A percentile compares a stretch with the other conserved stretches of the same genome.
Conservation (phyloP, 139 green algal genomes). For the Chlamydomonas schloesseri region DNA sequence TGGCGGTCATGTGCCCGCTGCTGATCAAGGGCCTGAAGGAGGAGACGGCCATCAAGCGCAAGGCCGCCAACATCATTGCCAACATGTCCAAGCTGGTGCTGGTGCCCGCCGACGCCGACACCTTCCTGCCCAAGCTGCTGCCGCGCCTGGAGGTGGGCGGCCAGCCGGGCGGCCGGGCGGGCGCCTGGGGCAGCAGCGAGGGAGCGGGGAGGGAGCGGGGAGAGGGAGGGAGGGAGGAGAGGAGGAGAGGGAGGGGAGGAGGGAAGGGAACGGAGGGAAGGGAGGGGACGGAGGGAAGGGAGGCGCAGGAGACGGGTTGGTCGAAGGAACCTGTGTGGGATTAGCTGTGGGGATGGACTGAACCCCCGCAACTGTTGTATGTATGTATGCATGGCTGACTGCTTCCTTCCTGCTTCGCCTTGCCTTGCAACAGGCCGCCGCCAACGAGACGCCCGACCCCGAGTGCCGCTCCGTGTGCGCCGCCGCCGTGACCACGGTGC, state of each 20-base stretch:
- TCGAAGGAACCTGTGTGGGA: too few species aligned
- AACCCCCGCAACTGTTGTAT: too few species aligned
- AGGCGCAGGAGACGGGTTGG: too few species aligned
- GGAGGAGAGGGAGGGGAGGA: too few species aligned
- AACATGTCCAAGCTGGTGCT: constrained; percentile 97
- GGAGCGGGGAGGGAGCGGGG: too few species aligned
- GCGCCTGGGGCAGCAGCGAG: too few species aligned
- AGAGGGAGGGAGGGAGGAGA: too few species aligned
- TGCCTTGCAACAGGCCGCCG: constrained; percentile 14
- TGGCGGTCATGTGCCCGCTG: constrained; percentile 92
- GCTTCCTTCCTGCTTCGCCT: too few species aligned
- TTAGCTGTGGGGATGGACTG: too few species aligned
- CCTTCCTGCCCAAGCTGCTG: constrained; percentile 85
- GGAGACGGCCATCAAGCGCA: constrained; percentile 88
- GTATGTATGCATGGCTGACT: too few species aligned
- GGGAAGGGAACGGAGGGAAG: too few species aligned
- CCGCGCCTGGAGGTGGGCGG: constrained; percentile 48
- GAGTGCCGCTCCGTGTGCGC: constrained; percentile 42
- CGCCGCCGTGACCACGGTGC: constrained; percentile 20
- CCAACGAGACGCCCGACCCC: constrained; percentile 40
- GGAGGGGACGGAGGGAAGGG: too few species aligned
- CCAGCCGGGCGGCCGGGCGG: background rate
- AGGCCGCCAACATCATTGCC: constrained; percentile 89
- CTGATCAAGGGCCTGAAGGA: constrained; percentile 81
- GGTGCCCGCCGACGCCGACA: constrained; percentile 80